Evolutionary conservation across 345 rosid species (phyloP), one percentile per base, ranked within the genome.

Genomic region (Nephelium lappaceum): DNA sequence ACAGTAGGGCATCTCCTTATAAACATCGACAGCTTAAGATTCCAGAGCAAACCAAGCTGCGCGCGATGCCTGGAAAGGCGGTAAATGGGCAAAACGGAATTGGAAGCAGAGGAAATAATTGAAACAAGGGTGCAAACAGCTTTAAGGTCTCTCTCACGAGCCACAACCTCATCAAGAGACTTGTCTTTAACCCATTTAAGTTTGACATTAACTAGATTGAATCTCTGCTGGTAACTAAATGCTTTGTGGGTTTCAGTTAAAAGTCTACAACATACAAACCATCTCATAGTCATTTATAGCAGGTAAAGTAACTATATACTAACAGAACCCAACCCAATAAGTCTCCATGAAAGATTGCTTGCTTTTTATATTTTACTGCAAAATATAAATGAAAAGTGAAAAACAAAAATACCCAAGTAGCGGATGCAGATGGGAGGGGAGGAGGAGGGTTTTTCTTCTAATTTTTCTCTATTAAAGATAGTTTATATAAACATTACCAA

Each of bases 111-210:
- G 15, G 87, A 85, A 41, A 94, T 86, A 42, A 90, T 67, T 18
- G 93, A 90, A 42, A 87, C 83, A 60, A 94, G 91, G 71, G 62
- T 73, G 74, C 85, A 87, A 15, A 84, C 88, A 14, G 97, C 97
- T 84, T 66, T 93, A 18, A 93, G 88, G 78, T 91, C 86, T 66
- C 75, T 83, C 75, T 93, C 93, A 64, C 88, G 86, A 61, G 81
- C 77, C 49, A 90, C 90, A 15, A 85, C 90, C 31, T 84, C 83
- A 74, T 94, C 98, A 8, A 94, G 86, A 3, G 84, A 85, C 36
- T 81, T 87, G 79, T 94, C 97, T 84, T 94, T 94, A 16, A 73
- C 98, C 98, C 97, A 93, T 87, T 93, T 94, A 66, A 94, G 77
- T 80, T 93, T 94, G 0, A 94, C 89, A 67, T 94, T 94, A 63